Percentiles rank a stretch among this genome's conserved stretches.
Conservation (phyloP, 2,329 filamentous ascomycete species). For the Karstenula rhodostoma region DNA sequence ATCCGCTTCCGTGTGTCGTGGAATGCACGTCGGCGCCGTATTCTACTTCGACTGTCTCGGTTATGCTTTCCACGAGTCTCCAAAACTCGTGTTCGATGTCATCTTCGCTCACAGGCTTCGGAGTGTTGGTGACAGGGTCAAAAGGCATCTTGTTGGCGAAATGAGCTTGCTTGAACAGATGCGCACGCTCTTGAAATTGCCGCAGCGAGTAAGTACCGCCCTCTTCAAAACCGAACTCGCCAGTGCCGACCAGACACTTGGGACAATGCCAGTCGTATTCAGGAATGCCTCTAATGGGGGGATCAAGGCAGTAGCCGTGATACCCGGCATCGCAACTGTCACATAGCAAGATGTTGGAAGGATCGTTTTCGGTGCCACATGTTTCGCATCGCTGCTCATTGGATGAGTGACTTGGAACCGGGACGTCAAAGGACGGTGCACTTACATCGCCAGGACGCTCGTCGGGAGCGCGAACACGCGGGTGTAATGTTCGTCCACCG, state of each 20-base stretch:
- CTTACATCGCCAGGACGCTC: constrained; percentile 67
- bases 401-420: constrained; percentile 34
- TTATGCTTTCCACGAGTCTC: constrained; percentile 90
- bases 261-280: constrained; percentile 96
- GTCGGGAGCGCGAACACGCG: constrained; percentile 61
- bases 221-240: constrained; percentile 97
- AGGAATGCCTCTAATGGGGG: constrained; percentile 77
- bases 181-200: constrained; percentile 95
- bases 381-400: constrained; percentile 76
- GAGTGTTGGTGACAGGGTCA: constrained; percentile 82
- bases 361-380: constrained; percentile 81
- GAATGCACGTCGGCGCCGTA: constrained; percentile 98
- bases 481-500: constrained; percentile 55
- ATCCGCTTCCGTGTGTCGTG: constrained; percentile 95
- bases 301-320: constrained; percentile 88
- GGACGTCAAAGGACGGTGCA: not conserved
- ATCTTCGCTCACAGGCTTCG: constrained; percentile 86
- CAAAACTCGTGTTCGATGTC: constrained; percentile 98
- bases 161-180: constrained; percentile 92
- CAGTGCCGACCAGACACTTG: constrained; percentile 91
- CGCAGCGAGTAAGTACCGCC: constrained; percentile 93
- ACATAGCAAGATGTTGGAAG: constrained; percentile 76
- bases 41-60: constrained; percentile 96
- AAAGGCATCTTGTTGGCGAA: constrained; percentile 91
- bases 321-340: constrained; percentile 92